These are phyloP conservation scores for Wickerhamomyces sydowiorum DNA, from an alignment of 805 yeast species.

Conservation along the genomic window DNA sequence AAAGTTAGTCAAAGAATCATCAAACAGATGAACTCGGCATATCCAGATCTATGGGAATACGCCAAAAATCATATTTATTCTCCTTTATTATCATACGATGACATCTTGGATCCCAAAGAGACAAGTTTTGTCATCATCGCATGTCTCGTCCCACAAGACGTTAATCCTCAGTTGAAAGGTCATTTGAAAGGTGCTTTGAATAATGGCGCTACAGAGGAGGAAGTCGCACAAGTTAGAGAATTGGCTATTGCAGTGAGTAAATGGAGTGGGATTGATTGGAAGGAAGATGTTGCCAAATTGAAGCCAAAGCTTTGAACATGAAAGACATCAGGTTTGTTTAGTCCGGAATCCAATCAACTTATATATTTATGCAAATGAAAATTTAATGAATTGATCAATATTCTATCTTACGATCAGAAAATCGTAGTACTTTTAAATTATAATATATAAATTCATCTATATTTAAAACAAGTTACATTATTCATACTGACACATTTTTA, in stretches of 20 bases:
- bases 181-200: conserved; percentile 84
- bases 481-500: neutral
- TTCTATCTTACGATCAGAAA: no score
- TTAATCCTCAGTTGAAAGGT: conserved; percentile 88
- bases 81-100: conserved; percentile 66
- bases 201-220: conserved; percentile 64
- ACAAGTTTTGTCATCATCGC: conserved; percentile 76
- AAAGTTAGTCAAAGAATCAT: conserved; percentile 67
- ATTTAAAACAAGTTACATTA: no score
- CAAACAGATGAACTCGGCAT: conserved; percentile 63
- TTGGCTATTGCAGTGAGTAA: conserved; percentile 59
- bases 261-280: conserved; percentile 73
- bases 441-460: no score
- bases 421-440: no score
- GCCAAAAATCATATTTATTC: conserved; percentile 71
- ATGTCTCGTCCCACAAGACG: conserved; percentile 85
- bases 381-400: no score
- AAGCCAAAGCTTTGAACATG: conserved; percentile 2
- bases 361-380: no score
- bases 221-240: conserved; percentile 52
- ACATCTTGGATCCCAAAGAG: conserved; percentile 56
- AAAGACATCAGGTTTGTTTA: neutral
- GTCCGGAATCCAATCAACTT: no score
- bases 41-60: conserved; percentile 80
- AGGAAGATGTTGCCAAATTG: conserved; percentile 30